phyloP scores from a whole-genome alignment of 148 eudicot genomes.

The Rhododendron molle region DNA sequence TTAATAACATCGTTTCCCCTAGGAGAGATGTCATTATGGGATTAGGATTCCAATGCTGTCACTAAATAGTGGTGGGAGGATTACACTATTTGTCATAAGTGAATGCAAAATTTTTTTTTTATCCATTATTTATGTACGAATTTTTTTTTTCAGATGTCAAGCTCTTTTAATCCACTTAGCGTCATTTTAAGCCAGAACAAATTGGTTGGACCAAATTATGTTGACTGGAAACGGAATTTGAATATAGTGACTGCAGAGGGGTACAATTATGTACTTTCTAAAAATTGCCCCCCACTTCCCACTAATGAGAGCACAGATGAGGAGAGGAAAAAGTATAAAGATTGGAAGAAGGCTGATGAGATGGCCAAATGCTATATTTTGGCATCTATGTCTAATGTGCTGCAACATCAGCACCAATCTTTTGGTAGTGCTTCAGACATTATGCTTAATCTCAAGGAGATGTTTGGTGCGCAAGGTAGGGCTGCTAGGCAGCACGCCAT shows the following conservation, averaged over 20 bases:
- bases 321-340: not conserved
- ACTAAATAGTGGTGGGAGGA: not conserved
- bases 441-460: not conserved
- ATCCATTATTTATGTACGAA: not conserved
- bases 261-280: not conserved
- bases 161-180: not conserved
- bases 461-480: not conserved
- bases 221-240: not conserved
- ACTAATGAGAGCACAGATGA: not conserved
- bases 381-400: not conserved
- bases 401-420: not conserved
- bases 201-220: not conserved
- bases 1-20: not conserved
- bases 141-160: not conserved
- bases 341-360: not conserved
- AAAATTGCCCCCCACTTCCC: not conserved
- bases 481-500: not conserved
- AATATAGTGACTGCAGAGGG: not conserved
- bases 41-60: not conserved
- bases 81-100: not conserved
- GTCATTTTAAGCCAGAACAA: not conserved
- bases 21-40: not conserved
- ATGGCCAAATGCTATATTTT: not conserved
- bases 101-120: not conserved
- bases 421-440: not conserved